phyloP scores from a whole-genome alignment of 2,329 filamentous ascomycete species.

The Fusarium nygamai region DNA sequence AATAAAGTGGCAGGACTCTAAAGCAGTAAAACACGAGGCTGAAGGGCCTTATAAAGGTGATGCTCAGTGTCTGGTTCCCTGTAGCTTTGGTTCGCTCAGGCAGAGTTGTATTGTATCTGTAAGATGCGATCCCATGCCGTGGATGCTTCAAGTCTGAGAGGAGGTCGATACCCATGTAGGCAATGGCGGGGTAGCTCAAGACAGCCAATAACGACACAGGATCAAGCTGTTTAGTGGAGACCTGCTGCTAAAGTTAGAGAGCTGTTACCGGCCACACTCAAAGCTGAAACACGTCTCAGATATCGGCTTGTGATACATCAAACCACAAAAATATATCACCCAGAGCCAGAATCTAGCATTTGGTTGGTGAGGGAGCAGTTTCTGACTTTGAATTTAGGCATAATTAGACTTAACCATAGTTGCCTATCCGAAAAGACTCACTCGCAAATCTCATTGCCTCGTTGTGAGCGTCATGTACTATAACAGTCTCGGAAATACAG shows the following conservation, averaged over 20 bases:
- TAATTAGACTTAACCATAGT: background rate
- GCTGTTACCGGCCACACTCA: conserved; percentile 11
- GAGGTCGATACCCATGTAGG: conserved; percentile 16
- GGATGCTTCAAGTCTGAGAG: conserved; percentile 20
- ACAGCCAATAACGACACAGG: background rate
- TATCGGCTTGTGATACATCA: conserved; percentile 31
- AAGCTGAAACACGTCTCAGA: conserved; percentile 40
- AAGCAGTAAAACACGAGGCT: background rate
- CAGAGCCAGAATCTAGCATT: background rate
- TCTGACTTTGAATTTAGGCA: background rate
- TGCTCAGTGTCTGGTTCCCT: background rate
- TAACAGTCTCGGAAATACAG: background rate
- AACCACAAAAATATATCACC: background rate
- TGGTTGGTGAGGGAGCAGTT: background rate
- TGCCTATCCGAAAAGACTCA: background rate
- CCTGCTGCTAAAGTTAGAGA: conserved; percentile 25
- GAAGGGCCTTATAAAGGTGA: background rate
- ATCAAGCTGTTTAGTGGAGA: conserved; percentile 21
- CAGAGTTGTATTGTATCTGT: conserved; percentile 12
- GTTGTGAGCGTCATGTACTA: background rate
- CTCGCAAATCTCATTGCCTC: background rate
- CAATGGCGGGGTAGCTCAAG: conserved; percentile 36
- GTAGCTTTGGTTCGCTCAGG: conserved; percentile 2
- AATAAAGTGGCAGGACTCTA: background rate
- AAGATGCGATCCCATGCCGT: conserved; percentile 2